These are phyloP conservation scores for Nematodospora valgi DNA, from an alignment of 805 yeast species.

Conservation along the genomic window DNA sequence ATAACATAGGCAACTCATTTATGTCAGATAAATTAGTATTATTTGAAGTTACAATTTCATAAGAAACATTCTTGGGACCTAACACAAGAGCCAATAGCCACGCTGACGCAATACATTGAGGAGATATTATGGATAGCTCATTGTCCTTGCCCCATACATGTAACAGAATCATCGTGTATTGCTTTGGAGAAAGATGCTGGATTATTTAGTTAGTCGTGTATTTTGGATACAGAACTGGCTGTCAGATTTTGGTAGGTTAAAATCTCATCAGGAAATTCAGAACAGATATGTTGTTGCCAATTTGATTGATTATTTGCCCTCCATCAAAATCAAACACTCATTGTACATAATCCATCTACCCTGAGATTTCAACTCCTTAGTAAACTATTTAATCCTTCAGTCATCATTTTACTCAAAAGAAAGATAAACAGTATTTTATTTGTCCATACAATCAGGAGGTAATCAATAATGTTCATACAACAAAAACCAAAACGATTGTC, in stretches of 20 bases:
- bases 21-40: constrained; percentile 53
- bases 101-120: constrained; percentile 47
- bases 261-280: too few species aligned
- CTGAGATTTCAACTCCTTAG: too few species aligned
- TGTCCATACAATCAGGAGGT: too few species aligned
- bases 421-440: too few species aligned
- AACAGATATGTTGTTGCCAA: too few species aligned
- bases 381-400: not conserved
- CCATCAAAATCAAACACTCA: too few species aligned
- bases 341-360: too few species aligned
- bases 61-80: constrained; percentile 10
- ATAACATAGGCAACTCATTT: constrained; percentile 49
- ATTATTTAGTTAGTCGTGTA: too few species aligned
- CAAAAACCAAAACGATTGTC: constrained; percentile 22
- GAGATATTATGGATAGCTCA: constrained; percentile 44
- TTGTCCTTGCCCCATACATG: constrained; percentile 54
- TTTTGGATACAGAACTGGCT: too few species aligned
- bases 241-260: too few species aligned
- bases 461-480: constrained; percentile 11
- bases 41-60: constrained; percentile 50
- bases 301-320: too few species aligned
- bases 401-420: constrained; percentile 2
- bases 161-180: constrained; percentile 25
- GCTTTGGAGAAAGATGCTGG: not conserved
- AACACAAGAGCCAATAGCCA: constrained; percentile 36